phyloP scores from a whole-genome alignment of 1,139 yeast genomes.

The Geotrichum australiense region DNA sequence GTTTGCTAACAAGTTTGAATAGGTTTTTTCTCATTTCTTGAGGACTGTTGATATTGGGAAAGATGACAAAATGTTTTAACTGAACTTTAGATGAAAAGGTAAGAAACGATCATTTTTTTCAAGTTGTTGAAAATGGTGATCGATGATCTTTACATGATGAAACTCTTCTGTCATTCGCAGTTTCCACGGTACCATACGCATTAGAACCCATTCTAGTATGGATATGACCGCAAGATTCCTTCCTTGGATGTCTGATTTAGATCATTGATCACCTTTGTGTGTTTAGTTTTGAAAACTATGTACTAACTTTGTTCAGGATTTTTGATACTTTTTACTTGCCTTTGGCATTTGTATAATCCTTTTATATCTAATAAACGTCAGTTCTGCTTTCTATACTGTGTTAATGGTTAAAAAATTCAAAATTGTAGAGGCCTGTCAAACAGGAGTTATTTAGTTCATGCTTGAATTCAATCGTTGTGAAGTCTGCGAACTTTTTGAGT shows the following conservation, averaged over 20 bases:
- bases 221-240: conserved; percentile 70
- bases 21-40: conserved; percentile 2
- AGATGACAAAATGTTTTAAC: no score
- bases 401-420: no score
- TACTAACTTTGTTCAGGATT: no score
- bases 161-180: conserved; percentile 81
- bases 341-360: no score
- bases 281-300: background rate
- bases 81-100: no score
- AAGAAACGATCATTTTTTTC: background rate
- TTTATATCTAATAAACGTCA: no score
- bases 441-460: no score
- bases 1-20: background rate
- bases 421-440: no score
- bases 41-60: conserved; percentile 3
- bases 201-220: conserved; percentile 70
- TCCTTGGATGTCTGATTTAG: conserved; percentile 63
- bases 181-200: conserved; percentile 84
- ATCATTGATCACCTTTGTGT: conserved; percentile 4
- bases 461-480: no score
- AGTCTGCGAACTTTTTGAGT: no score
- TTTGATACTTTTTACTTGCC: no score
- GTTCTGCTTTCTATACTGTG: no score
- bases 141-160: conserved; percentile 46
- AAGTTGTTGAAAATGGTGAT: background rate